phyloP scores from a whole-genome alignment of 2,329 filamentous ascomycete genomes.

The Sclerotinia minor region DNA sequence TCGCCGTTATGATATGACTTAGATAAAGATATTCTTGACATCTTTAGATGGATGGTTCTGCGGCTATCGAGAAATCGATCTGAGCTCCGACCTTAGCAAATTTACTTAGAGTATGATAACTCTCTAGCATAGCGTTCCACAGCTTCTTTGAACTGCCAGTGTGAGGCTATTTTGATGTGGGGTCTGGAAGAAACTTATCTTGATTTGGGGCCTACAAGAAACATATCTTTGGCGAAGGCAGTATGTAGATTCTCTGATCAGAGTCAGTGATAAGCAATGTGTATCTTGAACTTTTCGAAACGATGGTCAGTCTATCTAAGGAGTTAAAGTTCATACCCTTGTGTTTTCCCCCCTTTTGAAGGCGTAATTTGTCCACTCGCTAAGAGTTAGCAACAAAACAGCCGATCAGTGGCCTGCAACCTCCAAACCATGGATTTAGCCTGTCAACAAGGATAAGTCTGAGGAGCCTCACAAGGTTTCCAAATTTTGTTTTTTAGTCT shows the following conservation, averaged over 20 bases:
- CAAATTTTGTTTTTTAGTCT: neutral
- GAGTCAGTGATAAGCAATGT: neutral
- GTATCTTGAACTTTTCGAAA: neutral
- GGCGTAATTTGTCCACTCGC: neutral
- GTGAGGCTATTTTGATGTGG: too few species aligned
- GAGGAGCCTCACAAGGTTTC: neutral
- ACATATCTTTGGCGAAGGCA: neutral
- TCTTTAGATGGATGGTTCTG: neutral
- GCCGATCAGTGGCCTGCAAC: conserved; percentile 6
- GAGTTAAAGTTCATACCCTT: neutral
- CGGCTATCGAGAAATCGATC: too few species aligned
- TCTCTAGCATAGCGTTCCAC: too few species aligned
- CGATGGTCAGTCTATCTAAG: neutral
- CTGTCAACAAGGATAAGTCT: neutral
- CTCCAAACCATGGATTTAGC: neutral
- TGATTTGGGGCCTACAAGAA: too few species aligned
- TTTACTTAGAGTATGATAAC: too few species aligned
- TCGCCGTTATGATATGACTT: neutral
- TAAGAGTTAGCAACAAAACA: neutral
- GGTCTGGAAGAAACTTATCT: neutral
- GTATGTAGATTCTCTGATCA: neutral
- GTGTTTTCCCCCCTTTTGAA: neutral
- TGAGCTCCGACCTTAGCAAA: too few species aligned
- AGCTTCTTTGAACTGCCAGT: too few species aligned
- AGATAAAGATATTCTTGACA: neutral